Conservation (phyloP, 345 rosid species). For the Brassica cretica region DNA sequence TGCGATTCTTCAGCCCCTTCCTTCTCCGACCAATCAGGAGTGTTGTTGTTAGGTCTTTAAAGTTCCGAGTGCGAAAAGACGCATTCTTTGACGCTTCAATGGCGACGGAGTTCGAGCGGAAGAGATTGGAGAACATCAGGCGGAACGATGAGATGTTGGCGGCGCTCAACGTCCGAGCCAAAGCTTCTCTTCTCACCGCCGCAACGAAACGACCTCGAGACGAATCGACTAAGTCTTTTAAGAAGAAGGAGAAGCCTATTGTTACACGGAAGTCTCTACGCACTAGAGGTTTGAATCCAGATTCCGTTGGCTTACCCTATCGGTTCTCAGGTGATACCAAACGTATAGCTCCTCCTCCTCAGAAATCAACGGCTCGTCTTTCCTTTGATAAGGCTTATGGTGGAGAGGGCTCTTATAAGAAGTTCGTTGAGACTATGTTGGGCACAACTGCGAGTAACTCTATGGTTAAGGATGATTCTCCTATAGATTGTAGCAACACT, state of each 20-base stretch:
- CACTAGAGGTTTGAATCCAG: conserved; percentile 69
- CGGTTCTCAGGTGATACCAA: conserved; percentile 27
- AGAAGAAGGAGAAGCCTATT: conserved; percentile 44
- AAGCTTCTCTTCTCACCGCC: conserved; percentile 47
- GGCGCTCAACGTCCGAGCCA: conserved; percentile 59
- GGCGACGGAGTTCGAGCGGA: conserved; percentile 84
- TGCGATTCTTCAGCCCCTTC: conserved; percentile 19
- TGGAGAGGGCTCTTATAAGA: conserved; percentile 38
- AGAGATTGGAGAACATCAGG: conserved; percentile 70
- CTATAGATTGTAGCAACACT: background rate
- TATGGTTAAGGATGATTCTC: conserved; percentile 5
- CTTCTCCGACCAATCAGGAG: background rate
- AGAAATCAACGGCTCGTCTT: conserved; percentile 27
- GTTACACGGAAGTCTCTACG: conserved; percentile 69
- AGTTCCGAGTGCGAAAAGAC: background rate
- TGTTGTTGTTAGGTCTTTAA: conserved; percentile 1
- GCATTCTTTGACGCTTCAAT: conserved; percentile 31
- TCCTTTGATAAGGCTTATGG: conserved; percentile 44
- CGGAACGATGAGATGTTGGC: conserved; percentile 77
- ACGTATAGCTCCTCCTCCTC: background rate
- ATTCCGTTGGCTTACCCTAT: conserved; percentile 45
- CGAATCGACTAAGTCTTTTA: background rate
- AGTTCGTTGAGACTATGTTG: conserved; percentile 42
- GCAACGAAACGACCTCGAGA: conserved; percentile 52
- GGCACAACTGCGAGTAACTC: conserved; percentile 22